A percentile compares a stretch with the other conserved stretches of the same genome.
These are phyloP conservation scores for Talaromyces piceae DNA, from an alignment of 2,329 filamentous ascomycete genomes.

Conservation along the genomic window DNA sequence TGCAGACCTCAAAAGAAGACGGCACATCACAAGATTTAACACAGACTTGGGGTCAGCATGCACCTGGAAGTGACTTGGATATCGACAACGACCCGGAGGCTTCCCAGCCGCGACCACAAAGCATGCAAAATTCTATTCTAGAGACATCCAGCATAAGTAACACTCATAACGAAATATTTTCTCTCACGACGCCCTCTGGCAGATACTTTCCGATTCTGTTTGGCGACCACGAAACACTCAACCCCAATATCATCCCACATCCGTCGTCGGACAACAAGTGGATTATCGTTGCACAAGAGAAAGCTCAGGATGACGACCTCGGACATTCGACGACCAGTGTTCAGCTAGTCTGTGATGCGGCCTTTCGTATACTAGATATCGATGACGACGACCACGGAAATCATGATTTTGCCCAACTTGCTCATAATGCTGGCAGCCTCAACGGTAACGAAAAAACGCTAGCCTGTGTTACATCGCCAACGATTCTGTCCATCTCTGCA, in stretches of 20 bases:
- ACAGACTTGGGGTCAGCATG: not conserved
- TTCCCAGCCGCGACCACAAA: not conserved
- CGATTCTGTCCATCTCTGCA: constrained; percentile 40
- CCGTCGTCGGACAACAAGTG: constrained; percentile 1
- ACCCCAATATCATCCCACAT: constrained; percentile 1
- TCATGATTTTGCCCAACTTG: not conserved
- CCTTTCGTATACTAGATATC: not conserved
- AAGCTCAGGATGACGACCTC: not conserved
- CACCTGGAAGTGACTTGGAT: not conserved
- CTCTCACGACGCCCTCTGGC: not conserved
- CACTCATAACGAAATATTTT: not conserved
- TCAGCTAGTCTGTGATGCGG: not conserved
- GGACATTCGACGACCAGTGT: not conserved
- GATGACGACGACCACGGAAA: not conserved
- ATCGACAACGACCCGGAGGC: not conserved
- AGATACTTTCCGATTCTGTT: not conserved
- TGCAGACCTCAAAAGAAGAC: not conserved
- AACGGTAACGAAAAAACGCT: not conserved
- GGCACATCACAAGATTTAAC: not conserved
- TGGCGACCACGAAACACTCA: not conserved
- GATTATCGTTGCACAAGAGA: constrained; percentile 1
- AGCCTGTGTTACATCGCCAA: not conserved
- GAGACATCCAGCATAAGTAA: not conserved
- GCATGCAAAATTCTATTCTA: not conserved
- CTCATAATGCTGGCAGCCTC: not conserved